Conservation (phyloP, 2,329 filamentous ascomycete genomes). For the Apiospora marii region DNA sequence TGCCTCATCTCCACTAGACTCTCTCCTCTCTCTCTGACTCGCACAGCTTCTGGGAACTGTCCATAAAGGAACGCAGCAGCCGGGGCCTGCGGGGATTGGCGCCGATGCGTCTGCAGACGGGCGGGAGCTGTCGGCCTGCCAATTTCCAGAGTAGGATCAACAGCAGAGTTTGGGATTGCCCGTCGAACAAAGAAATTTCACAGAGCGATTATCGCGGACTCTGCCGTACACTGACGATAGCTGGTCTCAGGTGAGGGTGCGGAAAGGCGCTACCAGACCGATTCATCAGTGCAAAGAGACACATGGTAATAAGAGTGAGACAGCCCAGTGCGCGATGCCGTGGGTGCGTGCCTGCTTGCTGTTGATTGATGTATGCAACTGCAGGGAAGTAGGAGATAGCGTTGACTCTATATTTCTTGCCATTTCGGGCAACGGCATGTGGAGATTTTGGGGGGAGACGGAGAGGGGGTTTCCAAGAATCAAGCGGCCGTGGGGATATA, state of each 20-base stretch:
- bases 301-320: constrained; percentile 18
- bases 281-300: constrained; percentile 19
- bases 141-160: neutral
- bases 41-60: neutral
- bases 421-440: constrained; percentile 7
- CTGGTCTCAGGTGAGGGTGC: constrained; percentile 13
- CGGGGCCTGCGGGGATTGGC: constrained; percentile 5
- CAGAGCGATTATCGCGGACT: neutral
- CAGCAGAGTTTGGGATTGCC: neutral
- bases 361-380: constrained; percentile 4
- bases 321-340: neutral
- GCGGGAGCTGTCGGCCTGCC: neutral
- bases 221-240: constrained; percentile 12
- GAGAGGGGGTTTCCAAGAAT: neutral
- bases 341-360: neutral
- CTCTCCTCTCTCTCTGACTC: neutral
- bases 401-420: constrained; percentile 1
- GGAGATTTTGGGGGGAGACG: neutral
- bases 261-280: constrained; percentile 16
- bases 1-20: constrained; percentile 14
- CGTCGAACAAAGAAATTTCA: neutral
- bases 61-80: neutral
- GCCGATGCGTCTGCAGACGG: neutral
- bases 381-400: neutral
- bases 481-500: no score